A percentile compares a stretch with the other conserved stretches of the same genome.
Conservation (phyloP, 1,139 yeast species). For the Geotrichum reessii region DNA sequence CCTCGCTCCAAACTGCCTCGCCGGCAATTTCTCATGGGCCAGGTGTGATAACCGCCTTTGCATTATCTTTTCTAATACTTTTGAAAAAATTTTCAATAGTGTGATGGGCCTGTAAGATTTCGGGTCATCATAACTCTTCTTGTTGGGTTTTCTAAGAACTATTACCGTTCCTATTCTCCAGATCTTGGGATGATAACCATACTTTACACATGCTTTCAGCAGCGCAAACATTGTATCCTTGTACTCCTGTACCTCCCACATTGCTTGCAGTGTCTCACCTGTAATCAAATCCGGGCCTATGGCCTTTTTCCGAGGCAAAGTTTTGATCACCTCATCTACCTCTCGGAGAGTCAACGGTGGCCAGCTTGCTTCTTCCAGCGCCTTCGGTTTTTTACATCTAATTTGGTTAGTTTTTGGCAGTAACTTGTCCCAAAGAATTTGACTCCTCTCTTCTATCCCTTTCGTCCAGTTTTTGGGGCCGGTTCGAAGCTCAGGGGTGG, state of each 20-base stretch:
- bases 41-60: no score
- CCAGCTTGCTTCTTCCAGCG: no score
- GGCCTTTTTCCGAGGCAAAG: not conserved
- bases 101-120: not conserved
- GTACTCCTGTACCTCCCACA: not conserved
- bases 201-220: not conserved
- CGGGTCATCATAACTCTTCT: not conserved
- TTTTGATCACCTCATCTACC: not conserved
- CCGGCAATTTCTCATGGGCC: conserved; percentile 9
- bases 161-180: not conserved
- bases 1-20: conserved; percentile 18
- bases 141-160: not conserved
- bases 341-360: no score
- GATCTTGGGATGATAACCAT: not conserved
- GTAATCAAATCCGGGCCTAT: not conserved
- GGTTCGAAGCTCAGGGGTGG: no score
- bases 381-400: no score
- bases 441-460: no score
- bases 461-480: no score
- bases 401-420: no score
- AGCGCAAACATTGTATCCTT: not conserved
- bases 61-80: no score
- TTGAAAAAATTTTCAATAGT: no score
- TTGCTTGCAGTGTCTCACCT: not conserved
- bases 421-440: no score